Percentiles rank a stretch among this genome's conserved stretches.
phyloP scores from a whole-genome alignment of 257 asterid genomes.

The Gentiana dahurica region DNA sequence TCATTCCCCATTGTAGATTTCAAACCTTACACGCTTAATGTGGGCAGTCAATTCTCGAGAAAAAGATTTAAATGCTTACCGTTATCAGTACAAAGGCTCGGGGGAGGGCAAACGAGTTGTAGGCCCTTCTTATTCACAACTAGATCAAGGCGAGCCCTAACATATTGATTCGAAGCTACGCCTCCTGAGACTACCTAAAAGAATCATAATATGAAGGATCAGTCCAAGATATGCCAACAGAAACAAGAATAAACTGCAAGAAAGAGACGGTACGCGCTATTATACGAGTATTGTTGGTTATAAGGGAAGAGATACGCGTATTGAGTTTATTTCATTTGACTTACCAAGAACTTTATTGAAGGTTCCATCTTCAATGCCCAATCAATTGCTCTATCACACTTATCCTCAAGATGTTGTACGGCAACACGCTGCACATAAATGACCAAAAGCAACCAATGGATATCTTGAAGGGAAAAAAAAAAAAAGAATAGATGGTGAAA shows the following conservation, averaged over 20 bases:
- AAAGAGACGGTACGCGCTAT: not conserved
- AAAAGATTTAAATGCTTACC: conserved; percentile 32
- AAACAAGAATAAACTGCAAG: conserved; percentile 5
- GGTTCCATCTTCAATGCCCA: conserved; percentile 88
- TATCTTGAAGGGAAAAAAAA: no score
- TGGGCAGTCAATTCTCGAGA: no score
- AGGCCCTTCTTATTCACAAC: conserved; percentile 54
- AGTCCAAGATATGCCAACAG: conserved; percentile 3
- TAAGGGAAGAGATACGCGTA: not conserved
- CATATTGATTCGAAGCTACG: conserved; percentile 85
- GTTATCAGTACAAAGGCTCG: conserved; percentile 89
- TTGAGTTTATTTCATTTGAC: conserved; percentile 12
- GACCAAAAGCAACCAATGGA: no score
- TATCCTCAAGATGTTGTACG: conserved; percentile 82
- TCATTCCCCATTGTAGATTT: not conserved
- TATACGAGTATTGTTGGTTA: not conserved
- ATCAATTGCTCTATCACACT: conserved; percentile 77
- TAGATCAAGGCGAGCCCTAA: conserved; percentile 54
- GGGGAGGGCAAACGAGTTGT: conserved; percentile 92
- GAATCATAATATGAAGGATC: conserved; percentile 8
- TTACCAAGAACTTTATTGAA: conserved; percentile 64
- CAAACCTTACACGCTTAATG: not conserved
- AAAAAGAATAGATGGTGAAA: no score
- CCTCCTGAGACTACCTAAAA: conserved; percentile 95
- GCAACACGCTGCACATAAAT: conserved; percentile 61